Percentiles rank a stretch among this genome's conserved stretches.
phyloP scores from a whole-genome alignment of 352 stramenopile genomes.

The Pythium aquatile region DNA sequence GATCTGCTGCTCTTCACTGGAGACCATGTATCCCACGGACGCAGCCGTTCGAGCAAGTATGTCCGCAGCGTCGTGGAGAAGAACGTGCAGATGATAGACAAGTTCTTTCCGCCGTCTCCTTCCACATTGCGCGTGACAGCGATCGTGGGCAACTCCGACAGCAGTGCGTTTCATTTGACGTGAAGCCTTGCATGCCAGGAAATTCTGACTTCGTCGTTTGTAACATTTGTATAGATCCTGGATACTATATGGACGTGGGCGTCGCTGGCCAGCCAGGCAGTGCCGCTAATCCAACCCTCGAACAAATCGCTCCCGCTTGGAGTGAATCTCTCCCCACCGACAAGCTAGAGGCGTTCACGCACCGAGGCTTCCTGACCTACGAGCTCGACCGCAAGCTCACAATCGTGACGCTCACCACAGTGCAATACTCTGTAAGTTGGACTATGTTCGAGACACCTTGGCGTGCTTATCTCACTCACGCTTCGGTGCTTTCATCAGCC shows the following conservation, averaged over 20 bases:
- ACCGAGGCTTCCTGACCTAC: conserved; percentile 65
- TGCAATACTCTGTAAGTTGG: conserved; percentile 72
- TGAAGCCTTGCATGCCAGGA: neutral
- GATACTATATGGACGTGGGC: conserved; percentile 71
- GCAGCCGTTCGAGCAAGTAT: conserved; percentile 51
- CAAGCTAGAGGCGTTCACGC: conserved; percentile 57
- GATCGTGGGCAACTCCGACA: conserved; percentile 80
- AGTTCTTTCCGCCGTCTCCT: conserved; percentile 47
- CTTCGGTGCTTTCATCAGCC: conserved; percentile 31
- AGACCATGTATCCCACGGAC: conserved; percentile 67
- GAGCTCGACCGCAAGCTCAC: conserved; percentile 59
- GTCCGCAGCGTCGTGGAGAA: conserved; percentile 54
- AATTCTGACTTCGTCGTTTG: neutral
- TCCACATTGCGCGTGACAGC: conserved; percentile 51
- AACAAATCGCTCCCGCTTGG: conserved; percentile 52
- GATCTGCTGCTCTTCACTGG: conserved; percentile 83
- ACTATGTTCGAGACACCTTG: neutral
- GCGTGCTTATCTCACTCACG: conserved; percentile 6
- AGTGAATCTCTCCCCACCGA: conserved; percentile 42
- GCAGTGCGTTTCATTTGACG: conserved; percentile 32
- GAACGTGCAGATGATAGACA: conserved; percentile 68
- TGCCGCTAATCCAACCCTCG: conserved; percentile 54
- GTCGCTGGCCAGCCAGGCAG: conserved; percentile 30
- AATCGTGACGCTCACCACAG: conserved; percentile 77
- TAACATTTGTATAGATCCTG: conserved; percentile 35